These are phyloP conservation scores for Ogataea paradorogensis DNA, from an alignment of 805 yeast genomes.

Conservation along the genomic window DNA sequence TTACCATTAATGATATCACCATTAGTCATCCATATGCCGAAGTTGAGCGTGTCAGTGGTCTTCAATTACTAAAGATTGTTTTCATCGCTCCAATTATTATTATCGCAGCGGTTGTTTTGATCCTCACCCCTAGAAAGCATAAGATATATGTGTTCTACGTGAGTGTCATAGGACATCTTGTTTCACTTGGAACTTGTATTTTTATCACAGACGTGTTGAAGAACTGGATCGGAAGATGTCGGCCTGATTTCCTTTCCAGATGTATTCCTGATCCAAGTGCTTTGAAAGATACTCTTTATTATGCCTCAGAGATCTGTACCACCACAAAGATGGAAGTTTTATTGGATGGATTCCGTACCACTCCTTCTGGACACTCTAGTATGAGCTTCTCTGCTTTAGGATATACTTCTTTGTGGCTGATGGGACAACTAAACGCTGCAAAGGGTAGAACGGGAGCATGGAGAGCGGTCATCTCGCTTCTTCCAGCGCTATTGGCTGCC, in stretches of 20 bases:
- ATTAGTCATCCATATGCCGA: constrained; percentile 80
- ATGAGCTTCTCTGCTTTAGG: constrained; percentile 67
- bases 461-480: constrained; percentile 51
- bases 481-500: constrained; percentile 67
- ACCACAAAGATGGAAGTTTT: constrained; percentile 41
- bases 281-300: constrained; percentile 51
- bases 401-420: constrained; percentile 59
- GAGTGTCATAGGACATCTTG: constrained; percentile 61
- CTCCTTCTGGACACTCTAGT: constrained; percentile 81
- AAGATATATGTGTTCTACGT: constrained; percentile 59
- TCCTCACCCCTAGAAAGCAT: constrained; percentile 48
- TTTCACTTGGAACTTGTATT: constrained; percentile 58
- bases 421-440: constrained; percentile 55
- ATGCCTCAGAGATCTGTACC: constrained; percentile 65
- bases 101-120: constrained; percentile 31
- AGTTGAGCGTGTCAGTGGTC: constrained; percentile 63
- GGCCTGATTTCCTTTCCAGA: constrained; percentile 90
- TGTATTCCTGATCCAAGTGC: constrained; percentile 67
- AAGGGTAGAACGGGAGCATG: constrained; percentile 51
- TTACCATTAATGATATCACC: constrained; percentile 69
- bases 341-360: constrained; percentile 74
- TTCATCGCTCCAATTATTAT: constrained; percentile 45
- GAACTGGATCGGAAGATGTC: constrained; percentile 80
- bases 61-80: constrained; percentile 54
- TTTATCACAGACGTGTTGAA: constrained; percentile 72